These are phyloP conservation scores for Cyanidioschyzon merolae DNA, from an alignment of 23 red algal species.

Conservation along the genomic window DNA sequence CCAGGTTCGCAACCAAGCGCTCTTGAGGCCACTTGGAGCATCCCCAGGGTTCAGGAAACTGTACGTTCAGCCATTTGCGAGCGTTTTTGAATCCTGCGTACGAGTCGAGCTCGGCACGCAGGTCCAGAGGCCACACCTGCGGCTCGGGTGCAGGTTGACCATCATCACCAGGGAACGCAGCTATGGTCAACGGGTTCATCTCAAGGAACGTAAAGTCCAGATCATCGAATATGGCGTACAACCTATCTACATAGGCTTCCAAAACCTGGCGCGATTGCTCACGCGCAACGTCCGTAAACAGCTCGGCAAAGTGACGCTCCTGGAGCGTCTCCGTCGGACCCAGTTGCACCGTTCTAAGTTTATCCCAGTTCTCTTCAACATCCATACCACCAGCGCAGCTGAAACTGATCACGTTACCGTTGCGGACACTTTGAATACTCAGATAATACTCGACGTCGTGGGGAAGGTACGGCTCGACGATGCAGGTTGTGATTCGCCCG, in stretches of 20 bases:
- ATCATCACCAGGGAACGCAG: neutral
- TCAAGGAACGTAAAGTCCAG: slow-evolving; percentile 85
- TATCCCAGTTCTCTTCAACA: slow-evolving; percentile 89
- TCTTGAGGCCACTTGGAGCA: slow-evolving; percentile 63
- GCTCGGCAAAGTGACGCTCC: slow-evolving; percentile 7
- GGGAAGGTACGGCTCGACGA: slow-evolving; percentile 80
- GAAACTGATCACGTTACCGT: slow-evolving; percentile 68
- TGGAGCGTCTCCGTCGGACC: neutral
- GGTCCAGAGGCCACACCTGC: slow-evolving; percentile 51
- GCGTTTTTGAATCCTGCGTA: slow-evolving; percentile 88
- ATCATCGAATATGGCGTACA: slow-evolving; percentile 61
- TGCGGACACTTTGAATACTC: slow-evolving; percentile 64
- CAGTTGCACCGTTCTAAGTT: slow-evolving; percentile 37
- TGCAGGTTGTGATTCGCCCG: slow-evolving; percentile 60
- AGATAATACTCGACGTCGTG: slow-evolving; percentile 82
- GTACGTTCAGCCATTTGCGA: slow-evolving; percentile 65
- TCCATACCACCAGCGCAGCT: slow-evolving; percentile 80
- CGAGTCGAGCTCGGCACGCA: slow-evolving; percentile 79
- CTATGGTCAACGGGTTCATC: slow-evolving; percentile 76
- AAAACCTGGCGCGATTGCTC: slow-evolving; percentile 5
- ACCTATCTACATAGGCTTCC: slow-evolving; percentile 39
- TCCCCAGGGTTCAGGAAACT: slow-evolving; percentile 95
- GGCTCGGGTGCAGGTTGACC: slow-evolving; percentile 17
- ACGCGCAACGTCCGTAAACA: slow-evolving; percentile 34
- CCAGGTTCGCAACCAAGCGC: slow-evolving; percentile 49